Conservation (phyloP, 768 basidiomycete species). For the Boletus vermiculosoides region DNA sequence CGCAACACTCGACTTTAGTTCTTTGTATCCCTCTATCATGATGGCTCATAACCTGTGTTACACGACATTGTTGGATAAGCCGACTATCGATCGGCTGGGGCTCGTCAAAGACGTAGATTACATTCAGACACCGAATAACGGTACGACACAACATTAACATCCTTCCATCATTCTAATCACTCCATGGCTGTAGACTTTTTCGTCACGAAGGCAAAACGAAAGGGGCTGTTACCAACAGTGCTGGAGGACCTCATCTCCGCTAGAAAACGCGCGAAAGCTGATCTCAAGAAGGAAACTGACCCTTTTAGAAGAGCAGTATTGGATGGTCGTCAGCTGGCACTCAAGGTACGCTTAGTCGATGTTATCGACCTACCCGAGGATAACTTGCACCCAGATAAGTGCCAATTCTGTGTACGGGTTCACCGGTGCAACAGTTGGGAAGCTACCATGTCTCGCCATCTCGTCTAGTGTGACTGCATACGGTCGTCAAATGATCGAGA, state of each 20-base stretch:
- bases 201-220: slow-evolving; percentile 65
- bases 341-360: slow-evolving; percentile 60
- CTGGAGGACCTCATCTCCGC: slow-evolving; percentile 92
- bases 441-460: slow-evolving; percentile 92
- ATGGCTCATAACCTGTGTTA: slow-evolving; percentile 99
- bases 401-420: slow-evolving; percentile 99
- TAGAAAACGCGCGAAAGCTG: slow-evolving; percentile 91
- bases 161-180: neutral
- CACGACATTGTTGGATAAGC: slow-evolving; percentile 87
- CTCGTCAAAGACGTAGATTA: slow-evolving; percentile 88
- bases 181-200: slow-evolving; percentile 69
- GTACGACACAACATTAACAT: slow-evolving; percentile 38
- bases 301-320: slow-evolving; percentile 96
- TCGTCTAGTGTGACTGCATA: slow-evolving; percentile 95
- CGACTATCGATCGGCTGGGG: slow-evolving; percentile 70
- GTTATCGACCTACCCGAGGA: neutral
- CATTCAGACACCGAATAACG: slow-evolving; percentile 93
- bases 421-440: slow-evolving; percentile 96
- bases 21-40: slow-evolving; percentile 99
- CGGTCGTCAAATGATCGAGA: slow-evolving; percentile 98
- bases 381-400: slow-evolving; percentile 66
- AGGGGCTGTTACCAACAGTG: slow-evolving; percentile 88
- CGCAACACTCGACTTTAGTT: slow-evolving; percentile 97
- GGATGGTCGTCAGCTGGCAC: slow-evolving; percentile 93
- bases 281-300: slow-evolving; percentile 95